These are phyloP conservation scores for Solanum neorickii DNA, from an alignment of 257 asterid species.

Conservation along the genomic window DNA sequence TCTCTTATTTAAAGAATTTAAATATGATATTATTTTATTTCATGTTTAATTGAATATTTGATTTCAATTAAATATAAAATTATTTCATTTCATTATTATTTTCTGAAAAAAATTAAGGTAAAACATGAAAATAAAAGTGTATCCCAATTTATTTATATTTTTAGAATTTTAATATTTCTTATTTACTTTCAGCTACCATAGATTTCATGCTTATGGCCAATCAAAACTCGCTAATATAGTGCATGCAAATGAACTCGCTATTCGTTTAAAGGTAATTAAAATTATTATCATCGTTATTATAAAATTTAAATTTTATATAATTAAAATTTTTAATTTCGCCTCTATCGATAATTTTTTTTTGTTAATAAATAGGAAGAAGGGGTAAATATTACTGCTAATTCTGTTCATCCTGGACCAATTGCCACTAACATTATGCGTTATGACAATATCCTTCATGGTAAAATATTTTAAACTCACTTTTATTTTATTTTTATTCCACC, in stretches of 20 bases:
- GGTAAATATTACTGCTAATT: constrained; percentile 64
- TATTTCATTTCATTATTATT: no score
- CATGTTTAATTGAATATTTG: not conserved
- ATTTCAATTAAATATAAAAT: no score
- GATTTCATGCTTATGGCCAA: constrained; percentile 58
- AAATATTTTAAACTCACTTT: not conserved
- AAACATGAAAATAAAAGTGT: no score
- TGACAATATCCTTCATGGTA: constrained; percentile 35
- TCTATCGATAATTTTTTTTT: not conserved
- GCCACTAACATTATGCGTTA: constrained; percentile 64
- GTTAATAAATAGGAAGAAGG: constrained; percentile 53
- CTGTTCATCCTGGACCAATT: constrained; percentile 78
- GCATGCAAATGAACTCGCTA: constrained; percentile 64
- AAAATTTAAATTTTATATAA: not conserved
- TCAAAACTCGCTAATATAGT: constrained; percentile 73
- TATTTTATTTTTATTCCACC: not conserved
- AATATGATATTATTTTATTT: no score
- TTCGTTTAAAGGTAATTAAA: constrained; percentile 40
- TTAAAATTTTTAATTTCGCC: not conserved
- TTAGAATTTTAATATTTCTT: not conserved
- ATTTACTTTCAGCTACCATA: constrained; percentile 29
- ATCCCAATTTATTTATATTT: not conserved
- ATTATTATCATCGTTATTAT: not conserved
- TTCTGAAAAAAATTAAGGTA: not conserved
- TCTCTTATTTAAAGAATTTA: not conserved